Conservation (phyloP, 1,139 yeast species). For the Pneumocystis wakefieldiae region DNA sequence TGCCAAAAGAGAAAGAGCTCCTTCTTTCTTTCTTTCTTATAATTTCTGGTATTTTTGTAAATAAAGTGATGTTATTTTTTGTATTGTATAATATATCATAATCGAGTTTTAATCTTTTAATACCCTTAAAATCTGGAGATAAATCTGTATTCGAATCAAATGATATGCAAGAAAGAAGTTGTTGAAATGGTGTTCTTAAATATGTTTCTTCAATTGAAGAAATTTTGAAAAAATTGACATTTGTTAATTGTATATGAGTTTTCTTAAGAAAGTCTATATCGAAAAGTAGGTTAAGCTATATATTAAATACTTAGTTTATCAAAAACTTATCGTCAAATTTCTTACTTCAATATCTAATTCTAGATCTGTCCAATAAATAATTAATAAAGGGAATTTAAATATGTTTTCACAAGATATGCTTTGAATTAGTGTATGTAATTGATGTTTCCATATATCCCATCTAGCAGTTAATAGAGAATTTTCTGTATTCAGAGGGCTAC, state of each 20-base stretch:
- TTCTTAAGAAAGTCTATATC: not conserved
- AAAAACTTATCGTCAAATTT: not conserved
- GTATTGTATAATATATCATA: not conserved
- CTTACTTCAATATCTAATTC: not conserved
- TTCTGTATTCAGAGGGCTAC: not conserved
- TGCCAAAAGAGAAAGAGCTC: not conserved
- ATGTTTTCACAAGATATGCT: not conserved
- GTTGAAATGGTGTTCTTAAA: not conserved
- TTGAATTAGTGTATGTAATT: not conserved
- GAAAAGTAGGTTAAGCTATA: not conserved
- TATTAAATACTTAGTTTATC: not conserved
- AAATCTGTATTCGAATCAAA: not conserved
- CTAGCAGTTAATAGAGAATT: not conserved
- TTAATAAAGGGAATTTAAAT: not conserved
- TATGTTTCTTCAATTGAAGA: not conserved
- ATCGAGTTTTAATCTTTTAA: not conserved
- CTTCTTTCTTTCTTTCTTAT: not conserved
- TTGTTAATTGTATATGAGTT: not conserved
- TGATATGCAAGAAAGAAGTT: not conserved
- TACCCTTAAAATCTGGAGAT: not conserved
- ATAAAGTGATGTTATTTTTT: not conserved
- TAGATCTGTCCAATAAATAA: constrained; percentile 1
- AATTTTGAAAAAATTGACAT: not conserved
- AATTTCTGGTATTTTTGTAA: not conserved
- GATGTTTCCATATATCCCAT: constrained; percentile 1